Evolutionary conservation across 1,139 yeast genomes (phyloP).

Genomic region (Lodderomyces jiufengensis): DNA sequence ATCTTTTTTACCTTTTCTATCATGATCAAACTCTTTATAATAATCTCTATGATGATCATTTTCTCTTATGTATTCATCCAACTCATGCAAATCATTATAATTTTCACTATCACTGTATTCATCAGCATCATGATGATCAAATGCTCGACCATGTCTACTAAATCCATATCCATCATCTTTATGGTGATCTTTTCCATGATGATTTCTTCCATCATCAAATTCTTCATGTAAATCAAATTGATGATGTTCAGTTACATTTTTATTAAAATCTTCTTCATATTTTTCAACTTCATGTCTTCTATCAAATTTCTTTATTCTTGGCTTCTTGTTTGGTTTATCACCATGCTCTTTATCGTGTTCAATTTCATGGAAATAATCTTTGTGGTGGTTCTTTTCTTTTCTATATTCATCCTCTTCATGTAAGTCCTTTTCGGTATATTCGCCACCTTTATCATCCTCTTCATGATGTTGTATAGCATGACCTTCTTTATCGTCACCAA

Average conservation of each 20-base stretch:
- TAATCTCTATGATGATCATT: constrained; percentile 4
- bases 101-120: constrained; percentile 2
- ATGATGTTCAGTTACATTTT: constrained; percentile 2
- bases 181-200: background rate
- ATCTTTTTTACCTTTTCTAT: too few relatives aligned
- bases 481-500: background rate
- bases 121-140: background rate
- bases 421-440: background rate
- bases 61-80: constrained; percentile 3
- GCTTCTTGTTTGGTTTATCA: too few relatives aligned
- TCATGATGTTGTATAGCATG: constrained; percentile 1
- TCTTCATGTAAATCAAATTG: background rate
- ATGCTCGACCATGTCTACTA: background rate
- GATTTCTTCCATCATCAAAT: background rate
- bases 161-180: background rate
- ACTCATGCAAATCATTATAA: constrained; percentile 3
- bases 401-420: constrained; percentile 1
- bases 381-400: constrained; percentile 1
- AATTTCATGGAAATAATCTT: constrained; percentile 1
- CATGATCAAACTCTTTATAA: too few relatives aligned
- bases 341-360: background rate
- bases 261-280: constrained; percentile 1
- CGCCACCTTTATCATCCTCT: background rate
- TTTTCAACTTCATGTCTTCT: constrained; percentile 1
- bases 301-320: too few relatives aligned